Percentiles rank a stretch among this genome's conserved stretches.
phyloP scores from a whole-genome alignment of 495 filamentous ascomycete genomes.

The Aspergillus egyptiacus region DNA sequence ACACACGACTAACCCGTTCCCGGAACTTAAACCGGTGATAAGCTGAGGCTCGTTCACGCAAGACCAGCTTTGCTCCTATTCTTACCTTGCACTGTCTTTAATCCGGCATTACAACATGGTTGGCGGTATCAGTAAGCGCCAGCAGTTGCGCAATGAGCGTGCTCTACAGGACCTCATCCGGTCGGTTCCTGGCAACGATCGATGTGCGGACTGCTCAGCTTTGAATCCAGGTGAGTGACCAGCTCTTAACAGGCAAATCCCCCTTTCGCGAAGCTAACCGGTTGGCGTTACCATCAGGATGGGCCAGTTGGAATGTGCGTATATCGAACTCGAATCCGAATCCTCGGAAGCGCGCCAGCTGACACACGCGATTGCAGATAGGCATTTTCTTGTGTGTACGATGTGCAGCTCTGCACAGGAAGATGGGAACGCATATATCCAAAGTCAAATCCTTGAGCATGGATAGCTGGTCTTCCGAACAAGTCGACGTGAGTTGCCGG shows the following conservation, averaged over 20 bases:
- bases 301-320: constrained; percentile 98
- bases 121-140: constrained; percentile 72
- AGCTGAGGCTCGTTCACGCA: not conserved
- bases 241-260: not conserved
- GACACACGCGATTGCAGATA: constrained; percentile 51
- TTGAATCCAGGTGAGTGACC: constrained; percentile 79
- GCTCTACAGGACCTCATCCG: constrained; percentile 84
- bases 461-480: constrained; percentile 92
- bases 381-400: constrained; percentile 97
- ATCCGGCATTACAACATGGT: constrained; percentile 39
- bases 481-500: constrained; percentile 71
- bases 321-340: not conserved
- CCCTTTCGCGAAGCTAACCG: constrained; percentile 4
- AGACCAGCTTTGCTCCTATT: not conserved
- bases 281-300: constrained; percentile 50
- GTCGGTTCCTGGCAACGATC: constrained; percentile 81
- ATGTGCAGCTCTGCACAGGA: constrained; percentile 91
- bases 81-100: not conserved
- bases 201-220: constrained; percentile 88
- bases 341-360: constrained; percentile 11
- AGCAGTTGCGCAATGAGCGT: constrained; percentile 94
- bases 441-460: constrained; percentile 98
- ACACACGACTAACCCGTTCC: constrained; percentile 6
- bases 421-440: constrained; percentile 93
- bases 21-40: constrained; percentile 8